A percentile compares a stretch with the other conserved stretches of the same genome.
Conservation (phyloP, 129 eudicot species). For the Artemisia tridentata region DNA sequence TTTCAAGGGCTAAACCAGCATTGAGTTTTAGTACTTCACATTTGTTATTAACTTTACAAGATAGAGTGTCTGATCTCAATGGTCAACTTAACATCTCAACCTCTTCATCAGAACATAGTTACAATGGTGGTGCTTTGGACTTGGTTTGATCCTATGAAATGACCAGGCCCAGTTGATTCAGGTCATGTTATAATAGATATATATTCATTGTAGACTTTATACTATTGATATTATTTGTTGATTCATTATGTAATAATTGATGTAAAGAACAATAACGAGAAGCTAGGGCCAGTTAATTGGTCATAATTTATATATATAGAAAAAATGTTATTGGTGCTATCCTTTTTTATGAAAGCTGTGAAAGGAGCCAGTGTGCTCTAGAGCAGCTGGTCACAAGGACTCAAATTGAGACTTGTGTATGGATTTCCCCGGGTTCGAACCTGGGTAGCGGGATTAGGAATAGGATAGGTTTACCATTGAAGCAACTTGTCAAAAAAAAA, state of each 20-base stretch:
- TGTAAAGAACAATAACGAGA: conserved; percentile 24
- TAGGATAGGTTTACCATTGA: too few relatives aligned
- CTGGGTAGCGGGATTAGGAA: too few relatives aligned
- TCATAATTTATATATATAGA: neutral
- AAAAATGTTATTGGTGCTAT: too few relatives aligned
- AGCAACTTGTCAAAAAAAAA: too few relatives aligned
- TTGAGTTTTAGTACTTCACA: conserved; percentile 74
- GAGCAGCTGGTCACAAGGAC: too few relatives aligned
- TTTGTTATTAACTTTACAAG: conserved; percentile 69
- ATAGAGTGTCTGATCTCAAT: conserved; percentile 84
- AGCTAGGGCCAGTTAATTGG: neutral
- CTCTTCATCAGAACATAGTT: conserved; percentile 65
- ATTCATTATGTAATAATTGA: conserved; percentile 24
- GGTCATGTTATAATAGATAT: conserved; percentile 5
- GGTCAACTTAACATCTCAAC: conserved; percentile 63
- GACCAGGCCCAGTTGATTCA: neutral
- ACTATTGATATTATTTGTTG: conserved; percentile 15
- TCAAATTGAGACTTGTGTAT: too few relatives aligned
- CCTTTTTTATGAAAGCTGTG: too few relatives aligned
- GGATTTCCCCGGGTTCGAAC: too few relatives aligned
- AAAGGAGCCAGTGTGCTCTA: too few relatives aligned
- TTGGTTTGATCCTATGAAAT: conserved; percentile 33
- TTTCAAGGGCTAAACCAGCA: conserved; percentile 73
- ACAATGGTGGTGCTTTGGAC: conserved; percentile 44
- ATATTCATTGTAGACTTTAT: conserved; percentile 3